phyloP scores from a whole-genome alignment of 176 grass and related monocot genomes.

The Oryza glaberrima region DNA sequence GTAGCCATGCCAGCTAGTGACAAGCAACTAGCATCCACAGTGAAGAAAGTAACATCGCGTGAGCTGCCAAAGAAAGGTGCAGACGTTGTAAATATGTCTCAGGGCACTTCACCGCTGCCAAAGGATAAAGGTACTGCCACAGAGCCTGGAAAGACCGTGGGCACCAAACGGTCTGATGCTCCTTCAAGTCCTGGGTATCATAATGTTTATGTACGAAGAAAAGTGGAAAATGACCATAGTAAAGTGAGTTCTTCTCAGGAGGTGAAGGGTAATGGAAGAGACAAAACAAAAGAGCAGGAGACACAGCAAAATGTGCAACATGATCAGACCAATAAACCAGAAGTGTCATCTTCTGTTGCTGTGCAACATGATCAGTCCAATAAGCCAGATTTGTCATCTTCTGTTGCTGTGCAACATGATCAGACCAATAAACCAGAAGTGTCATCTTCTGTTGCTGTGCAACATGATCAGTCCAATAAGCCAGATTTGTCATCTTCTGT shows the following conservation, averaged over 20 bases:
- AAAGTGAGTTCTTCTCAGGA: slow-evolving; percentile 58
- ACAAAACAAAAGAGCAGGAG: slow-evolving; percentile 48
- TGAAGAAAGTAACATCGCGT: slow-evolving; percentile 42
- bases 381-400: slow-evolving; percentile 35
- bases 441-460: slow-evolving; percentile 25
- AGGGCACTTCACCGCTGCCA: slow-evolving; percentile 37
- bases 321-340: slow-evolving; percentile 40
- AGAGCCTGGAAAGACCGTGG: slow-evolving; percentile 47
- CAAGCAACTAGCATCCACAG: slow-evolving; percentile 47
- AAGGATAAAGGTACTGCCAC: slow-evolving; percentile 53
- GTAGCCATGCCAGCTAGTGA: slow-evolving; percentile 45
- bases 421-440: slow-evolving; percentile 43
- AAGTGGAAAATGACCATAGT: slow-evolving; percentile 65
- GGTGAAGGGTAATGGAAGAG: slow-evolving; percentile 47
- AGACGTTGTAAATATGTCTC: slow-evolving; percentile 50
- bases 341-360: slow-evolving; percentile 32
- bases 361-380: slow-evolving; percentile 40
- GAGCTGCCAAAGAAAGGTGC: slow-evolving; percentile 51
- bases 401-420: background rate
- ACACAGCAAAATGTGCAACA: slow-evolving; percentile 39
- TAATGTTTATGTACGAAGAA: slow-evolving; percentile 79
- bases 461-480: slow-evolving; percentile 41
- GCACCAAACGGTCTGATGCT: slow-evolving; percentile 54
- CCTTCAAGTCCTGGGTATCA: slow-evolving; percentile 57
- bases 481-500: background rate